Conservation (phyloP, 2,329 filamentous ascomycete genomes). For the Fragosphaeria purpurea region DNA sequence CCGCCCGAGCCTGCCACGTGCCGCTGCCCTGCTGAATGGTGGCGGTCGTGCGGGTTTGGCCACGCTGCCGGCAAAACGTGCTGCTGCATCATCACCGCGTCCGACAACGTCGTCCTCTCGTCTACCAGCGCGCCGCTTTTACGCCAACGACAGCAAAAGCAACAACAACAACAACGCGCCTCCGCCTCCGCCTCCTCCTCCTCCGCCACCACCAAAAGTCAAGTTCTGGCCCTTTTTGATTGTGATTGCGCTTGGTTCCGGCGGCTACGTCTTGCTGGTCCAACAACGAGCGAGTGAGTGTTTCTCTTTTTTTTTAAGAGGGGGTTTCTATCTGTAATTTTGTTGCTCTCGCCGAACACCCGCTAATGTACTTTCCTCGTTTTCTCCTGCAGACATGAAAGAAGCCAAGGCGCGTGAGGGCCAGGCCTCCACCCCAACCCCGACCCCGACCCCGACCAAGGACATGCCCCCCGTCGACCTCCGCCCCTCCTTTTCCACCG, state of each 20-base stretch:
- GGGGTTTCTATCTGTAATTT: too few species aligned
- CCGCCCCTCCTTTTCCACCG: slow-evolving; percentile 56
- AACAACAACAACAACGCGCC: not conserved
- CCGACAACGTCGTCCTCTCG: not conserved
- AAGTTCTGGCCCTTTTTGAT: slow-evolving; percentile 51
- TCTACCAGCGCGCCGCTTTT: slow-evolving; percentile 1
- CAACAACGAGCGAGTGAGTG: slow-evolving; percentile 29
- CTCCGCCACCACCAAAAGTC: slow-evolving; percentile 21
- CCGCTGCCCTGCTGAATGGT: too few species aligned
- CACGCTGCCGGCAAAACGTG: too few species aligned
- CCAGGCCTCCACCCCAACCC: slow-evolving; percentile 15
- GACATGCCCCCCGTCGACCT: too few species aligned
- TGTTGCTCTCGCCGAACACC: too few species aligned
- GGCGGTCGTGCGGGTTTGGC: too few species aligned
- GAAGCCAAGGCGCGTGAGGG: too few species aligned
- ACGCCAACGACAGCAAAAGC: slow-evolving; percentile 1
- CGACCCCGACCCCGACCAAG: slow-evolving; percentile 30
- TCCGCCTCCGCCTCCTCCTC: slow-evolving; percentile 9
- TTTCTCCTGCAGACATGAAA: too few species aligned
- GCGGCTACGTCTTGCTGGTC: slow-evolving; percentile 40
- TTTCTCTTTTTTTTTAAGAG: too few species aligned
- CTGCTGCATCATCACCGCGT: too few species aligned
- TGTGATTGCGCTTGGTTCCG: slow-evolving; percentile 37
- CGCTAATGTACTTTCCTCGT: too few species aligned
- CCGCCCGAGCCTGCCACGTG: not conserved